A percentile compares a stretch with the other conserved stretches of the same genome.
phyloP scores from a whole-genome alignment of 2,329 filamentous ascomycete genomes.

The Orbilia blumenaviensis region DNA sequence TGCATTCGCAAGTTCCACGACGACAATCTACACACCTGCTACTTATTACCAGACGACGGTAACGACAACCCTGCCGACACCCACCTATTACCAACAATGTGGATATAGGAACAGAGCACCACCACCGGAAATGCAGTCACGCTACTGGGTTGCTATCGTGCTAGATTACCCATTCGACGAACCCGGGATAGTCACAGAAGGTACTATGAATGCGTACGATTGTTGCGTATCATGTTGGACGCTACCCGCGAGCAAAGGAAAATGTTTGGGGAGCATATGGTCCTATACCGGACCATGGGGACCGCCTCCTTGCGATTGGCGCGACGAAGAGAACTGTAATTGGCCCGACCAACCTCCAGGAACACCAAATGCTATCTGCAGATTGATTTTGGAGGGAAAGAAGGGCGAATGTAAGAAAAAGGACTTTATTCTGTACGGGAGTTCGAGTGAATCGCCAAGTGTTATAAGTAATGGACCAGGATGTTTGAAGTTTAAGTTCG shows the following conservation, averaged over 20 bases:
- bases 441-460: not conserved
- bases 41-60: not conserved
- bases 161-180: not conserved
- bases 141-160: not conserved
- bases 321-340: not conserved
- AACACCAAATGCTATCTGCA: not conserved
- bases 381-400: not conserved
- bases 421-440: not conserved
- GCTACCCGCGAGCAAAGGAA: not conserved
- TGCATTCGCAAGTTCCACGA: not conserved
- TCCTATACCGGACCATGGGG: not conserved
- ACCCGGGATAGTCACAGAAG: not conserved
- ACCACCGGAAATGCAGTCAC: not conserved
- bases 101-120: not conserved
- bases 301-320: not conserved
- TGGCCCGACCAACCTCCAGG: not conserved
- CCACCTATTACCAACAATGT: conserved; percentile 11
- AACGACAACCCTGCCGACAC: not conserved
- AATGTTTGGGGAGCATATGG: conserved; percentile 18
- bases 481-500: conserved; percentile 6
- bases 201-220: not conserved
- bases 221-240: conserved; percentile 29
- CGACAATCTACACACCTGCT: not conserved
- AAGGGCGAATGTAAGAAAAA: not conserved
- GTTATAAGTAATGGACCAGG: conserved; percentile 3